Evolutionary conservation across 2,329 filamentous ascomycete species (phyloP), one percentile per base, ranked within the genome.

Genomic region (Aaosphaeria pasadenensis): DNA sequence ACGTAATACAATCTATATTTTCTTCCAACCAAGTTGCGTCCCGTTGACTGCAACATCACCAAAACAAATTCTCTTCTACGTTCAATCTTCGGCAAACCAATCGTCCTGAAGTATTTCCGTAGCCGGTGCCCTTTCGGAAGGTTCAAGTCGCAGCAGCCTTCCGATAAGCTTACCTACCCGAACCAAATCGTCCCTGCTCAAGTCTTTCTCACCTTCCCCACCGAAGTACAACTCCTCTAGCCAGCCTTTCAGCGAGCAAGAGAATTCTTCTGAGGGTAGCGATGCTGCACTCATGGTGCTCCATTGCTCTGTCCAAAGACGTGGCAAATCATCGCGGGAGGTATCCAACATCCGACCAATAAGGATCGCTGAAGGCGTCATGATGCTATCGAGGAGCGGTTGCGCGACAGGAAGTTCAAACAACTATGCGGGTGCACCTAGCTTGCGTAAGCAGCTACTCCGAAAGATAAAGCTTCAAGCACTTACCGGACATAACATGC

Each of bases 171-270:
- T 45, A 32, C 56, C 55, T 2, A 62, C 43, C 30, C 30, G 30
- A 4, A 54, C 4, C 7, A 63, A 53, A n/a, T 62, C 60, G 39
- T 56, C 51, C 31, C 45, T 49, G 3, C 30, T 55, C 35, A 60
- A 39, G 17, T 57, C 53, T 31, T 52, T 44, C 5, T 42, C 44
- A 42, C 56, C 58, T 31, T 51, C 59, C 11, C 57, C 53, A 46
- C 70, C 61, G 56, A 71, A 73, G 44, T 73, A 71, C 28, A 64
- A 56, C 48, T 72, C 63, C 56, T 71, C 62, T 28, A 72, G 50
- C 68, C 67, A 73, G 47, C 68, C 53, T 46, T 72, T 66, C 31
- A 73, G 56, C 11, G 46, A 55, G 11, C 54, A 52, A 5, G 46
- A 55, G 0, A 56, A 11, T 13, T 29, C 54, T 13, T 36, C 33